A percentile compares a stretch with the other conserved stretches of the same genome.
Evolutionary conservation across 1,284 basidiomycete species (phyloP).

Genomic region (Wallemia ichthyophaga): DNA sequence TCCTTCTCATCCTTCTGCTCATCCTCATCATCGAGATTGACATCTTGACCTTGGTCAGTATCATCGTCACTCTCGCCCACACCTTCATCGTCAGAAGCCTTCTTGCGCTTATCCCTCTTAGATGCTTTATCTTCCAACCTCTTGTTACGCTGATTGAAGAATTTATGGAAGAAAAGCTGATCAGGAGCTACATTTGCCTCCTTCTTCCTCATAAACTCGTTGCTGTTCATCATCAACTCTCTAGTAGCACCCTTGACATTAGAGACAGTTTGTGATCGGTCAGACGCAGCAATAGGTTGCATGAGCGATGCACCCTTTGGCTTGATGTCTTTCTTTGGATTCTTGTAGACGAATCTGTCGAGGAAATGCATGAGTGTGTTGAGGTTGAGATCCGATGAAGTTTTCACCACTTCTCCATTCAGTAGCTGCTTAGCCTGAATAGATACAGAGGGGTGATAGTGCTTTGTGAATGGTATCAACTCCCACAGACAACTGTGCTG

Average conservation of each 20-base stretch:
- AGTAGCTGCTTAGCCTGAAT: slow-evolving; percentile 64
- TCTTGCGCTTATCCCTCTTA: slow-evolving; percentile 21
- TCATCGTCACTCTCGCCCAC: slow-evolving; percentile 10
- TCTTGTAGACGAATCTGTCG: slow-evolving; percentile 72
- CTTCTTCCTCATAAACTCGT: slow-evolving; percentile 41
- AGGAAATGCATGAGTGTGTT: slow-evolving; percentile 82
- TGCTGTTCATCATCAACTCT: slow-evolving; percentile 36
- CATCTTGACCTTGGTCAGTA: slow-evolving; percentile 2
- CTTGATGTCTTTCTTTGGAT: slow-evolving; percentile 48
- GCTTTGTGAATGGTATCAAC: slow-evolving; percentile 42
- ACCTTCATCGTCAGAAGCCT: slow-evolving; percentile 14
- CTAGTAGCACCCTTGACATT: slow-evolving; percentile 30
- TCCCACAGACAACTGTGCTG: slow-evolving; percentile 63
- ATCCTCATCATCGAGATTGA: slow-evolving; percentile 8
- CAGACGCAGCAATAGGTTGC: slow-evolving; percentile 59
- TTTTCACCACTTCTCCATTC: slow-evolving; percentile 29
- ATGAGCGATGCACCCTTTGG: slow-evolving; percentile 58
- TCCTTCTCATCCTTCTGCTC: slow-evolving; percentile 6
- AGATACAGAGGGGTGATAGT: slow-evolving; percentile 75
- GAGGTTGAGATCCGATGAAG: slow-evolving; percentile 59
- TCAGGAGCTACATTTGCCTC: slow-evolving; percentile 56
- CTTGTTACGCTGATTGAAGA: slow-evolving; percentile 23
- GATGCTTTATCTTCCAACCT: slow-evolving; percentile 22
- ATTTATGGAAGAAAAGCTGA: slow-evolving; percentile 26
- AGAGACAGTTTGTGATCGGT: slow-evolving; percentile 31